phyloP scores from a whole-genome alignment of 2,329 filamentous ascomycete species.

The Calonectria pseudoreteaudii region DNA sequence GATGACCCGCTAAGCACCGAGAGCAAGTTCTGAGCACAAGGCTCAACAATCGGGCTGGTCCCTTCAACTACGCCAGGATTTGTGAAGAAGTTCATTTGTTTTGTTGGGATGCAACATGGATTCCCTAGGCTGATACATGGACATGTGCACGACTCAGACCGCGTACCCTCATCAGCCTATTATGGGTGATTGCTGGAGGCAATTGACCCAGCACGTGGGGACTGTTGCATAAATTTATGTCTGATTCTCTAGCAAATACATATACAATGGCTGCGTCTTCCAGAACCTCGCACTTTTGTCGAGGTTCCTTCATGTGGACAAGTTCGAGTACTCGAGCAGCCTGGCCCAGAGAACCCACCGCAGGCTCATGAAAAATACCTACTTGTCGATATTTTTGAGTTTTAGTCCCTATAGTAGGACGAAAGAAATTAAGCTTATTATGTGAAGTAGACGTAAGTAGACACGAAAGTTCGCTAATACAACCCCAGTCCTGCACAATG shows the following conservation, averaged over 20 bases:
- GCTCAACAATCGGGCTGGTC: neutral
- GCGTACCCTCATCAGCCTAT: neutral
- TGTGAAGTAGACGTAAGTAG: neutral
- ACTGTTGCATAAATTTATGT: no score
- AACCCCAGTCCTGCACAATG: neutral
- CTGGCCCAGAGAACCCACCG: no score
- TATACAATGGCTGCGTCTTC: no score
- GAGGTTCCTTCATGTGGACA: no score
- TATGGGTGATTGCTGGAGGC: neutral
- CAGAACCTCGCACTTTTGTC: no score
- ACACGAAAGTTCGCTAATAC: neutral
- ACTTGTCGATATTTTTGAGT: neutral
- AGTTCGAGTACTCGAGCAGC: neutral
- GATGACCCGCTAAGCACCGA: neutral
- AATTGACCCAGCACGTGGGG: no score
- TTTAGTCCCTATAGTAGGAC: neutral
- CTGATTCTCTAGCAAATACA: no score
- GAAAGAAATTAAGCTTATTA: neutral
- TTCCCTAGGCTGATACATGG: neutral
- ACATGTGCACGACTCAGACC: neutral
- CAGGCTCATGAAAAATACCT: neutral
- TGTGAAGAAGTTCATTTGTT: neutral
- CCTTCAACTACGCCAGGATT: neutral
- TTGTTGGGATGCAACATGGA: neutral
- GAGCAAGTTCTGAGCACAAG: no score